Evolutionary conservation across 2,329 filamentous ascomycete genomes (phyloP), one percentile per base, ranked within the genome.

Genomic region (Talaromyces sp.): DNA sequence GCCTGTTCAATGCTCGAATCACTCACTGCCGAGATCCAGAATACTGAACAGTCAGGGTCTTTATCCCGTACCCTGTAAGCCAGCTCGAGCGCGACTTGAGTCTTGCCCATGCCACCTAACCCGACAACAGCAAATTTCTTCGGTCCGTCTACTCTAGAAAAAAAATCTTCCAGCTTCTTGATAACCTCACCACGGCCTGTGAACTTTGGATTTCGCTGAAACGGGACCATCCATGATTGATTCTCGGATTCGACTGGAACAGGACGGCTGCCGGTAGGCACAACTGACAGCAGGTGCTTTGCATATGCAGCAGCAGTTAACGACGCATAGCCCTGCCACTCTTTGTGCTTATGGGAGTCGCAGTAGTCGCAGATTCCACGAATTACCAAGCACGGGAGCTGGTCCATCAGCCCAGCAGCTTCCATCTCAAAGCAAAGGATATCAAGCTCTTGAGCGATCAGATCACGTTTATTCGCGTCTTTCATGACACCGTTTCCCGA

Each of bases 401-500:
- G 24, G 4, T 52, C 48, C 48, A 52, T 52, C 48, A 52, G 8
- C 27, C 39, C 39, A 6, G 39, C 39, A 41, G 39, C 39, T 16
- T 59, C 56, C 56, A 59, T 59, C 16, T 59, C 57, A 22, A 60
- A 60, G 27, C 57, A 60, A 7, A 60, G 22, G 2, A 60, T 47
- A 13, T 43, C 41, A 7, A 43, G 41, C 13, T 60, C 50, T 52
- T 58, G 61, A 10, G 48, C 50, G 8, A 63, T 56, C 3, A 13
- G 24, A 24, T 56, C 50, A 2, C 61, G 45, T 10, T 13, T 22
- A 7, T 50, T 7, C 16, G 50, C 61, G 22, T 63, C 61, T n/a
- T 63, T 63, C 24, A 70, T 27, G 14, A 71, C 37, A 35, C 69
- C 68, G 50, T 75, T 73, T 1, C 69, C 71, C 3, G 73, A 75